Conservation (phyloP, 129 eudicot species). For the Pulicaria dysenterica region DNA sequence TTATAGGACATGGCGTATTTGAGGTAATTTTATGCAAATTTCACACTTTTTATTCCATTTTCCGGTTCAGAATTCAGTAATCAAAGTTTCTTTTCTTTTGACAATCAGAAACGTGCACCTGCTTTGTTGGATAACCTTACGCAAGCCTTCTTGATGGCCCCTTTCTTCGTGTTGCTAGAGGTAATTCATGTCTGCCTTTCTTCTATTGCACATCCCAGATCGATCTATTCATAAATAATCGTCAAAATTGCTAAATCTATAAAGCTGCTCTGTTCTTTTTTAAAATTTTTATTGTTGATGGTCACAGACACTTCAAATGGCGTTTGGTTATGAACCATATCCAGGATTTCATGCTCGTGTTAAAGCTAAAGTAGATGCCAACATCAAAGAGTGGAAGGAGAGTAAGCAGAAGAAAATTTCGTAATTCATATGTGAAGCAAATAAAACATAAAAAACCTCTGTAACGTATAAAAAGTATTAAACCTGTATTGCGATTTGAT, state of each 20-base stretch:
- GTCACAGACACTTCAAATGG: slow-evolving; percentile 65
- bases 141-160: slow-evolving; percentile 93
- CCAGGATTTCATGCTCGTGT: slow-evolving; percentile 83
- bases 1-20: slow-evolving; percentile 90
- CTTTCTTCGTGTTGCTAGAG: slow-evolving; percentile 92
- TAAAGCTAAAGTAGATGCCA: slow-evolving; percentile 64
- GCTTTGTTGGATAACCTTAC: slow-evolving; percentile 83
- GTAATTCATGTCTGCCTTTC: slow-evolving; percentile 32
- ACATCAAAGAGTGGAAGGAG: slow-evolving; percentile 82
- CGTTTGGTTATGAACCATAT: slow-evolving; percentile 77
- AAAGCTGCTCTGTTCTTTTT: neutral
- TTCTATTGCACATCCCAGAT: too few relatives aligned
- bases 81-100: slow-evolving; percentile 3
- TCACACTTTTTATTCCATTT: neutral
- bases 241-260: too few relatives aligned
- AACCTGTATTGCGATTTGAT: neutral
- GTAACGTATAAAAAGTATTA: slow-evolving; percentile 10
- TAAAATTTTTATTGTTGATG: slow-evolving; percentile 4
- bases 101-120: slow-evolving; percentile 86
- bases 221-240: too few relatives aligned
- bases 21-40: slow-evolving; percentile 54
- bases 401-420: slow-evolving; percentile 64
- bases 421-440: slow-evolving; percentile 25
- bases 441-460: neutral
- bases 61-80: neutral